Conservation (phyloP, 768 basidiomycete species). For the Suillus plorans region DNA sequence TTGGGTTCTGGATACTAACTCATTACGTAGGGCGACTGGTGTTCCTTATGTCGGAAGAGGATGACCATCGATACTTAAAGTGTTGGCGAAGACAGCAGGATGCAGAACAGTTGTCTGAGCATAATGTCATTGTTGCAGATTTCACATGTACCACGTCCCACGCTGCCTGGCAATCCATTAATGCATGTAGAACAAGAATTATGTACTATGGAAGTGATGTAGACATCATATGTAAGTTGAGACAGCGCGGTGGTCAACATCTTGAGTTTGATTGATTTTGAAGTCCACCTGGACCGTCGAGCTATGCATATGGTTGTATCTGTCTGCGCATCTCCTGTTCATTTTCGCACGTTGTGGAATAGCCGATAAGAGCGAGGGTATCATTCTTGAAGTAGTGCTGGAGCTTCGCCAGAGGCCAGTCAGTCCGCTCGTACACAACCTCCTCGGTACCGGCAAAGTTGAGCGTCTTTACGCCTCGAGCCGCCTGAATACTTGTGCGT, state of each 20-base stretch:
- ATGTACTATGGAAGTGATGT: neutral
- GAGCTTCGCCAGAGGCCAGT: conserved; percentile 97
- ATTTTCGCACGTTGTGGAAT: conserved; percentile 33
- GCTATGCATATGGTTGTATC: too few relatives aligned
- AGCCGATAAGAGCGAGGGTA: conserved; percentile 97
- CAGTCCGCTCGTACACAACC: conserved; percentile 90
- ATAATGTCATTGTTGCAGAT: neutral
- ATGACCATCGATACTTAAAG: conserved; percentile 16
- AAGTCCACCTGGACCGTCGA: too few relatives aligned
- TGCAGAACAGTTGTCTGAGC: neutral
- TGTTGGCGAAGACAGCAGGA: neutral
- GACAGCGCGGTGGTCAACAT: neutral
- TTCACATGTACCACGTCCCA: neutral
- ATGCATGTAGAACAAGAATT: neutral
- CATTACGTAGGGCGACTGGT: conserved; percentile 38
- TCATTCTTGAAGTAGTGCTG: conserved; percentile 99
- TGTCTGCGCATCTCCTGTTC: too few relatives aligned
- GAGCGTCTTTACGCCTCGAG: conserved; percentile 90
- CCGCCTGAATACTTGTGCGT: conserved; percentile 31
- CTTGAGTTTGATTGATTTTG: neutral
- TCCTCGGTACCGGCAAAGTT: conserved; percentile 96
- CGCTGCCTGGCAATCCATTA: neutral
- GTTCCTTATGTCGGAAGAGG: conserved; percentile 52
- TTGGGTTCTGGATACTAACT: neutral
- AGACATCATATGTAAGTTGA: neutral